Evolutionary conservation across 2,329 filamentous ascomycete genomes (phyloP).

Genomic region (Alternaria atra): DNA sequence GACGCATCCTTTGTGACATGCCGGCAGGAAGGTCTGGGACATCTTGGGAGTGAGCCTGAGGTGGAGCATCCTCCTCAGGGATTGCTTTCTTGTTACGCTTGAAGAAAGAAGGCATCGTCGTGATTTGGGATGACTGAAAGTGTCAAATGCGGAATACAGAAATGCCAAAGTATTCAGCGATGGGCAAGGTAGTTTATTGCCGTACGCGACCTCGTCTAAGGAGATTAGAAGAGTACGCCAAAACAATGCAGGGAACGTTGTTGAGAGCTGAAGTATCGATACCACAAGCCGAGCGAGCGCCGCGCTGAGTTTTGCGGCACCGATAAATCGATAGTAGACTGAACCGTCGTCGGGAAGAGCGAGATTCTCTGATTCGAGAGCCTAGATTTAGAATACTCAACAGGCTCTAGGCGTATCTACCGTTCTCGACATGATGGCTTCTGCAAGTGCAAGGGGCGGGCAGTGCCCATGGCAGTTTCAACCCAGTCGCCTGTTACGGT

Average conservation of each 20-base stretch:
- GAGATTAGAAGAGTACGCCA: conserved; percentile 1
- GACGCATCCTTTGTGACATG: conserved; percentile 15
- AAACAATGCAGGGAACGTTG: background rate
- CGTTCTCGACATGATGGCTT: conserved; percentile 1
- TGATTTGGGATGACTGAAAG: background rate
- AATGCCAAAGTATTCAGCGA: background rate
- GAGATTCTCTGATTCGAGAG: conserved; percentile 11
- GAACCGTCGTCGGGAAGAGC: conserved; percentile 12
- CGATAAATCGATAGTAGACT: conserved; percentile 18
- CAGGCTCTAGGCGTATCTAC: conserved; percentile 7
- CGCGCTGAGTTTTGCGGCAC: conserved; percentile 14
- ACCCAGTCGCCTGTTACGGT: conserved; percentile 1
- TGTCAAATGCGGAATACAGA: background rate
- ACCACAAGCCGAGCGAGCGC: conserved; percentile 10
- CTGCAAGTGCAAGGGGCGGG: conserved; percentile 17
- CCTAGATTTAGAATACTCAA: conserved; percentile 17
- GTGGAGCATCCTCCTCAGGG: conserved; percentile 1
- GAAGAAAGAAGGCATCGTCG: conserved; percentile 16
- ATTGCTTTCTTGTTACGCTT: conserved; percentile 16
- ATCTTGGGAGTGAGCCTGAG: conserved; percentile 11
- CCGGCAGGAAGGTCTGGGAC: conserved; percentile 12
- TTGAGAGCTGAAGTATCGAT: conserved; percentile 17
- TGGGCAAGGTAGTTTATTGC: conserved; percentile 20
- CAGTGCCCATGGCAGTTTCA: conserved; percentile 7
- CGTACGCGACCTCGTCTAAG: conserved; percentile 3